These are phyloP conservation scores for Nakazawaea holstii DNA, from an alignment of 805 yeast genomes.

Conservation along the genomic window DNA sequence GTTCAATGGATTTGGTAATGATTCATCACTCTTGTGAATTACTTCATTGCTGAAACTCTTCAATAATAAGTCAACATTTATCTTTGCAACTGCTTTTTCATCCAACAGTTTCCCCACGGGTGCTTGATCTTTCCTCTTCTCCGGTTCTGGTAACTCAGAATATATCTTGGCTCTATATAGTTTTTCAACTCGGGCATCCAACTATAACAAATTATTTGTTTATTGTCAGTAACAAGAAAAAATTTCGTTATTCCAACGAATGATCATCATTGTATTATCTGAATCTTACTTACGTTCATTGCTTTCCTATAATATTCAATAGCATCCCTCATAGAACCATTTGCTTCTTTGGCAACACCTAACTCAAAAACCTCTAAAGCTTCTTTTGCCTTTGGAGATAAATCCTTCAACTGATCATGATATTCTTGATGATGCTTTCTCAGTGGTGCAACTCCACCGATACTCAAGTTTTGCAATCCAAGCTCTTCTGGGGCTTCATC, in stretches of 20 bases:
- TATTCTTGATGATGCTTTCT: conserved; percentile 1
- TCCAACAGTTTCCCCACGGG: conserved; percentile 24
- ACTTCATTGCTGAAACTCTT: conserved; percentile 27
- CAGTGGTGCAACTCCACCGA: neutral
- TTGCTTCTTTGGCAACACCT: conserved; percentile 67
- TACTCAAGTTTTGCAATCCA: conserved; percentile 15
- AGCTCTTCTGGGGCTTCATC: conserved; percentile 13
- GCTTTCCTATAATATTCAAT: conserved; percentile 69
- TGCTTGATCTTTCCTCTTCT: conserved; percentile 15
- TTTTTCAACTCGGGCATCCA: conserved; percentile 54
- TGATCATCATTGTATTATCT: neutral
- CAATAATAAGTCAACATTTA: conserved; percentile 36
- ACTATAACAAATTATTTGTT: conserved; percentile 4
- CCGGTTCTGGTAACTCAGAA: conserved; percentile 14
- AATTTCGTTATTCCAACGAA: neutral
- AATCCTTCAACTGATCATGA: conserved; percentile 6
- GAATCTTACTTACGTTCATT: conserved; percentile 37
- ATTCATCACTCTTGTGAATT: conserved; percentile 22
- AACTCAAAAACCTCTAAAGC: conserved; percentile 65
- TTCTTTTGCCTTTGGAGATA: conserved; percentile 19
- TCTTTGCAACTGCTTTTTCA: conserved; percentile 29
- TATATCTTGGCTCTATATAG: conserved; percentile 55
- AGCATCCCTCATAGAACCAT: conserved; percentile 81
- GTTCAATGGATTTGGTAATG: conserved; percentile 35
- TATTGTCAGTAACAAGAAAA: conserved; percentile 2